Evolutionary conservation across 2,329 filamentous ascomycete species (phyloP).

Genomic region (Paracorniculantispora psalliotae): DNA sequence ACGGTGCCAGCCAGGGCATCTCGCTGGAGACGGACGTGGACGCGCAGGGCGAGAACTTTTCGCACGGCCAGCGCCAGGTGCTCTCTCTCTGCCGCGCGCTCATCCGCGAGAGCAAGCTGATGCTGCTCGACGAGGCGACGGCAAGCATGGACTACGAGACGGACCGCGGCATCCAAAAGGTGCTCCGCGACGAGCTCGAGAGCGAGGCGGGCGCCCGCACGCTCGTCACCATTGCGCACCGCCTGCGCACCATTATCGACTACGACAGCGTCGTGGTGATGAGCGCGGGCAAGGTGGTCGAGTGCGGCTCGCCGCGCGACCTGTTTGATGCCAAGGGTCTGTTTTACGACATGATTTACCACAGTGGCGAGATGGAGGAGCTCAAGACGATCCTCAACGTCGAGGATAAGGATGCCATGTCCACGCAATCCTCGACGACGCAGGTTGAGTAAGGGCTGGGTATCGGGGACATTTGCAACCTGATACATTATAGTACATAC

Average conservation of each 20-base stretch:
- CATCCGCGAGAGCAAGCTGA: slow-evolving; percentile 49
- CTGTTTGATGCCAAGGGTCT: slow-evolving; percentile 40
- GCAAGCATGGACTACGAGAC: slow-evolving; percentile 57
- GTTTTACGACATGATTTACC: slow-evolving; percentile 52
- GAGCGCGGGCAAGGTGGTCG: slow-evolving; percentile 47
- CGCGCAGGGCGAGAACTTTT: slow-evolving; percentile 51
- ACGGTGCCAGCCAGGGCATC: slow-evolving; percentile 23
- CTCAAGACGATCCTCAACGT: slow-evolving; percentile 32
- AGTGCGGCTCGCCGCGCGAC: slow-evolving; percentile 45
- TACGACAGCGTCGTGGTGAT: slow-evolving; percentile 56
- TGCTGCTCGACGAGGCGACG: slow-evolving; percentile 55
- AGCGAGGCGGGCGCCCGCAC: slow-evolving; percentile 40
- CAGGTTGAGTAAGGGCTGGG: slow-evolving; percentile 11
- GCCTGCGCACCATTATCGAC: slow-evolving; percentile 54
- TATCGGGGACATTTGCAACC: no score
- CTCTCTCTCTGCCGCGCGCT: slow-evolving; percentile 53
- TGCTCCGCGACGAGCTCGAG: slow-evolving; percentile 45
- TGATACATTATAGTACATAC: no score
- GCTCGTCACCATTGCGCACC: slow-evolving; percentile 54
- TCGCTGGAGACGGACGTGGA: slow-evolving; percentile 44
- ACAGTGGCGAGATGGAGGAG: slow-evolving; percentile 49
- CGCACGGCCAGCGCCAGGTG: slow-evolving; percentile 54
- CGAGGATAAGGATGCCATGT: background rate
- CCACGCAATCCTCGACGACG: slow-evolving; percentile 10
- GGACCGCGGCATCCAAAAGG: slow-evolving; percentile 50